Evolutionary conservation across 257 asterid genomes (phyloP).

Genomic region (Nicotiana tabacum): DNA sequence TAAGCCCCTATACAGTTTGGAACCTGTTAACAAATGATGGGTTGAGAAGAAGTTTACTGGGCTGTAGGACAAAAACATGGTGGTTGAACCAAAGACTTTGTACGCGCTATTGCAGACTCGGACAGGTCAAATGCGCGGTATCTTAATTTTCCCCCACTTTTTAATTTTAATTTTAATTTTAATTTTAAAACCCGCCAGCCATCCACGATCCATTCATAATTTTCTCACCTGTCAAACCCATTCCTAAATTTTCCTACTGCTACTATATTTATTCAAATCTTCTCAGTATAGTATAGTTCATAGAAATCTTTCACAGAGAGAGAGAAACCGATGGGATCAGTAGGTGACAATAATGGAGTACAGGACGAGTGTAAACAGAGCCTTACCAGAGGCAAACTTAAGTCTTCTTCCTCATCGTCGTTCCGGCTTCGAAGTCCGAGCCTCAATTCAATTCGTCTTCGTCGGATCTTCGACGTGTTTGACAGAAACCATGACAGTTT

Average conservation of each 20-base stretch:
- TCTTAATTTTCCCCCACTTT: not conserved
- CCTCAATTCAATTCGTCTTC: slow-evolving; percentile 68
- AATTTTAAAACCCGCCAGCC: not conserved
- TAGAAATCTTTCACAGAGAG: too few relatives aligned
- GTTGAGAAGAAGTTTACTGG: too few relatives aligned
- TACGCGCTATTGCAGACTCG: not conserved
- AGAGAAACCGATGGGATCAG: not conserved
- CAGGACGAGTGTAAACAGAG: not conserved
- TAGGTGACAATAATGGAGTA: not conserved
- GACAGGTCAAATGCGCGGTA: not conserved
- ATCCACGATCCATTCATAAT: not conserved
- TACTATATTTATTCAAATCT: not conserved
- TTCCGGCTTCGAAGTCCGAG: slow-evolving; percentile 68
- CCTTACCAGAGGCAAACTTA: slow-evolving; percentile 9
- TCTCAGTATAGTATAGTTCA: not conserved
- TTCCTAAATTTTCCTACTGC: not conserved
- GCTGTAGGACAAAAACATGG: not conserved
- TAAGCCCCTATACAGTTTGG: too few relatives aligned
- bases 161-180: too few relatives aligned
- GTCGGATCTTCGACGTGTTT: slow-evolving; percentile 67
- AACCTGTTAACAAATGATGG: too few relatives aligned
- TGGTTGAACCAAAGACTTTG: not conserved
- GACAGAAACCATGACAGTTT: slow-evolving; percentile 61
- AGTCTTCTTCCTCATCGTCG: slow-evolving; percentile 20
- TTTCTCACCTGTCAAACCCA: too few relatives aligned